A percentile compares a stretch with the other conserved stretches of the same genome.
phyloP scores from a whole-genome alignment of 345 rosid genomes.

The Camelina laxa region DNA sequence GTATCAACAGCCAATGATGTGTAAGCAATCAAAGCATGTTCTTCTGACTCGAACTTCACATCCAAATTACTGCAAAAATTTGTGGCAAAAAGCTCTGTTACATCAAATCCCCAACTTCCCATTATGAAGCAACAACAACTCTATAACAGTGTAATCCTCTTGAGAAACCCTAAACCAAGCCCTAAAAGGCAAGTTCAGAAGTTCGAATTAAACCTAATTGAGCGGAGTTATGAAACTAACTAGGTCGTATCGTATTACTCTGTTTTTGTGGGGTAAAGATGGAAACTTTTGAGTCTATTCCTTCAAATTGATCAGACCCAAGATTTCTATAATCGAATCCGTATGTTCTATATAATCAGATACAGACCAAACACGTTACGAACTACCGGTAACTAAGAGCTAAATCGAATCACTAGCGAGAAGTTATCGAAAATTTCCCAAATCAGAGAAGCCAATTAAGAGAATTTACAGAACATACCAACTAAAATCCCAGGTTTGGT shows the following conservation, averaged over 20 bases:
- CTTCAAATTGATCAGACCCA: slow-evolving; percentile 2
- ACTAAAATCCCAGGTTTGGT: slow-evolving; percentile 59
- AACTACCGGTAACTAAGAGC: not conserved
- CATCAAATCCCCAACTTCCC: not conserved
- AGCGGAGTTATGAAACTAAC: not conserved
- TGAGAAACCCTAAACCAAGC: not conserved
- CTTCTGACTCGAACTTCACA: slow-evolving; percentile 76
- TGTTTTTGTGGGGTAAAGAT: not conserved
- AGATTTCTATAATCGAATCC: slow-evolving; percentile 7
- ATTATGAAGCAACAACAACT: not conserved
- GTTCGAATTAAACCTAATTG: not conserved
- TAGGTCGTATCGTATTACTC: not conserved
- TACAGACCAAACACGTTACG: not conserved
- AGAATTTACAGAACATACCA: slow-evolving; percentile 46
- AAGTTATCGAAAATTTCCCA: not conserved
- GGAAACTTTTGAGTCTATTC: slow-evolving; percentile 13
- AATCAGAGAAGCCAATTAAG: slow-evolving; percentile 1
- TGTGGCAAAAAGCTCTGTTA: slow-evolving; percentile 12
- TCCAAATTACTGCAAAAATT: slow-evolving; percentile 70
- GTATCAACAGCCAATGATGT: slow-evolving; percentile 81
- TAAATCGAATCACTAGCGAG: slow-evolving; percentile 27
- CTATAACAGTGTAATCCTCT: not conserved
- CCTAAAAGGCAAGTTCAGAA: not conserved
- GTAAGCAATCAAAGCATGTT: slow-evolving; percentile 72
- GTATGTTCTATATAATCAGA: slow-evolving; percentile 1